A percentile compares a stretch with the other conserved stretches of the same genome.
Evolutionary conservation across 345 rosid species (phyloP).

Genomic region (Lenwebbia sp.): DNA sequence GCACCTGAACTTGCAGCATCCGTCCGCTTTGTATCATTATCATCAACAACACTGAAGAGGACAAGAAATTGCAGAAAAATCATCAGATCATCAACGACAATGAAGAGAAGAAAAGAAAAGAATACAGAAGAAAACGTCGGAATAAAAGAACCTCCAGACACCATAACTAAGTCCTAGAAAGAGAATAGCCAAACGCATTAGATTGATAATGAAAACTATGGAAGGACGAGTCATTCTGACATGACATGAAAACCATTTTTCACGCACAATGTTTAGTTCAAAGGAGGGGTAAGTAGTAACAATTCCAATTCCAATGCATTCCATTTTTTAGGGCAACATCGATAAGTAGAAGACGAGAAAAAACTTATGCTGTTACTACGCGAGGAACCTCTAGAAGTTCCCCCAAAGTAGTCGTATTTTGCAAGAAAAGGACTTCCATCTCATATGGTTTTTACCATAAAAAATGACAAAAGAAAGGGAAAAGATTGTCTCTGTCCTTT

Average conservation of each 20-base stretch:
- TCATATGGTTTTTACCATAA: background rate
- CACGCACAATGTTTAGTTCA: background rate
- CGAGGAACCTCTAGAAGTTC: background rate
- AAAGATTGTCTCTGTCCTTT: background rate
- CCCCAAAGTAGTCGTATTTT: background rate
- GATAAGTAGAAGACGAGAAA: background rate
- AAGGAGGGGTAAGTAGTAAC: background rate
- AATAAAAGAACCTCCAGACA: background rate
- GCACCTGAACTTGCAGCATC: slow-evolving; percentile 57
- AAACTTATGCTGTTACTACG: background rate
- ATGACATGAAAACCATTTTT: background rate
- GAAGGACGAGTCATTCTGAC: background rate
- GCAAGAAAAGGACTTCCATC: background rate
- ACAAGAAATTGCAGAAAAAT: background rate
- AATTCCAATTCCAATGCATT: background rate
- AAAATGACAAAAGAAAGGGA: background rate
- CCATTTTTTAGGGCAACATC: background rate
- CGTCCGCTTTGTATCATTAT: slow-evolving; percentile 22
- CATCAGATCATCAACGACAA: background rate
- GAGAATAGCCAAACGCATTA: background rate
- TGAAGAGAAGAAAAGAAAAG: background rate
- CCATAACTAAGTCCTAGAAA: background rate
- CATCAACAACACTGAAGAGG: slow-evolving; percentile 57
- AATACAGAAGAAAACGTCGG: background rate
- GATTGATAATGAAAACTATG: background rate